Evolutionary conservation across 345 rosid species (phyloP), one percentile per base, ranked within the genome.

Genomic region (Viola odorata): DNA sequence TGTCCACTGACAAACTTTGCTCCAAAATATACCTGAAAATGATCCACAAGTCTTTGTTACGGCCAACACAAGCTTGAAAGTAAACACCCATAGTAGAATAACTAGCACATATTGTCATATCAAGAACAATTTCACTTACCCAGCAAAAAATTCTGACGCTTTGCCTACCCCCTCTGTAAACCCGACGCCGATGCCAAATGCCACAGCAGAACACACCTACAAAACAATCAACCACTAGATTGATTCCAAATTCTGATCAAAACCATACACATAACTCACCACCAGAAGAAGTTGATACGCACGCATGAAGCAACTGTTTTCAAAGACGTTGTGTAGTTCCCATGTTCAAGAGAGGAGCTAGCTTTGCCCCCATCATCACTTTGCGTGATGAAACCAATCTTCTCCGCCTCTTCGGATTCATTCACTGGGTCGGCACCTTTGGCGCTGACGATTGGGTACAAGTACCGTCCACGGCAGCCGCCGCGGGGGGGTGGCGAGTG

Each of bases 1-100:
- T 92, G 74, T 92, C 98, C 59, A 92, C 98, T 1, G 98, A 92
- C 78, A 89, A 84, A 74, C 96, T 92, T 78, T 92, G 96, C 88
- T 92, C 96, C 85, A 92, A 75, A 58, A 92, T 62, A 60, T 92
- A 92, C 72, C 98, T 92, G 88, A 74, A 83, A 79, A 50, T 51
- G 54, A 65, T 50, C 42, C 53, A 47, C 53, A 50, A 61, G 53
- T 48, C 56, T 53, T 23, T 38, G 74, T 39, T 14, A 15, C 14
- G 41, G 65, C 41, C 14, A 55, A 61, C 12, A 38, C 40, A 55
- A 60, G 50, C 3, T 53, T 7, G 36, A 57, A 54, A 55, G 14
- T n/a, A 57, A 23, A 23, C 32, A 23, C 32, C 32, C 13, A 41
- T 58, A 56, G 12, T 56, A 15, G 41, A 32, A 37, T 38, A 49